phyloP scores from a whole-genome alignment of 768 basidiomycete species.

The Leccinum obscurum region DNA sequence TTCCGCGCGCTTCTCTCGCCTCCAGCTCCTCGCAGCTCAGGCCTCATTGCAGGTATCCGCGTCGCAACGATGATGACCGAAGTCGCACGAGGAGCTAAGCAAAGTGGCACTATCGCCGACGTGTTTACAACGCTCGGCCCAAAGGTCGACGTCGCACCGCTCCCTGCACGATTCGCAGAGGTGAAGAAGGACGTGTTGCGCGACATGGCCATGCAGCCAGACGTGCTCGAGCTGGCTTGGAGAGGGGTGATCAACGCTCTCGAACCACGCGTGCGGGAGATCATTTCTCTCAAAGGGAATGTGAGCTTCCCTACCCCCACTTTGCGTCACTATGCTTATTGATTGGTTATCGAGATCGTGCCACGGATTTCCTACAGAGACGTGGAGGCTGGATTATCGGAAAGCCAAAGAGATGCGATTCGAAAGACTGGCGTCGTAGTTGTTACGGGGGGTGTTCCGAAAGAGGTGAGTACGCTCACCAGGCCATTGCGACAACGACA shows the following conservation, averaged over 20 bases:
- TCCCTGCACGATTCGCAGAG: conserved; percentile 58
- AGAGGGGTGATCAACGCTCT: conserved; percentile 52
- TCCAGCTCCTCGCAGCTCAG: no score
- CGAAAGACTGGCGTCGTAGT: conserved; percentile 56
- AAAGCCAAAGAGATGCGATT: conserved; percentile 43
- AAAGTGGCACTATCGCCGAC: conserved; percentile 43
- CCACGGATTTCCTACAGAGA: conserved; percentile 49
- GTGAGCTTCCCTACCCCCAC: conserved; percentile 33
- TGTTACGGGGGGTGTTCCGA: conserved; percentile 55
- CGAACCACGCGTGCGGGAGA: conserved; percentile 45
- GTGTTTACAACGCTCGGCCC: conserved; percentile 48
- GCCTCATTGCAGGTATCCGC: background rate
- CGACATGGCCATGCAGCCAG: conserved; percentile 29
- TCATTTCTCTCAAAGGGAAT: conserved; percentile 45
- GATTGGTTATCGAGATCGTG: conserved; percentile 41
- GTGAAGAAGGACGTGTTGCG: conserved; percentile 58
- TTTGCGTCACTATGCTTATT: background rate
- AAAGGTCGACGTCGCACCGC: conserved; percentile 35
- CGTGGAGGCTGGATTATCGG: conserved; percentile 47
- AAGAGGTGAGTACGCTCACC: conserved; percentile 41
- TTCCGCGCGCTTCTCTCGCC: no score
- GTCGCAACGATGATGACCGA: conserved; percentile 15
- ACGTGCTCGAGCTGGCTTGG: conserved; percentile 50
- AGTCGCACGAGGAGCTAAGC: conserved; percentile 15
- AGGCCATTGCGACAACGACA: background rate